Evolutionary conservation across 257 asterid genomes (phyloP), one percentile per base, ranked within the genome.

Genomic region (Solanum chaucha): DNA sequence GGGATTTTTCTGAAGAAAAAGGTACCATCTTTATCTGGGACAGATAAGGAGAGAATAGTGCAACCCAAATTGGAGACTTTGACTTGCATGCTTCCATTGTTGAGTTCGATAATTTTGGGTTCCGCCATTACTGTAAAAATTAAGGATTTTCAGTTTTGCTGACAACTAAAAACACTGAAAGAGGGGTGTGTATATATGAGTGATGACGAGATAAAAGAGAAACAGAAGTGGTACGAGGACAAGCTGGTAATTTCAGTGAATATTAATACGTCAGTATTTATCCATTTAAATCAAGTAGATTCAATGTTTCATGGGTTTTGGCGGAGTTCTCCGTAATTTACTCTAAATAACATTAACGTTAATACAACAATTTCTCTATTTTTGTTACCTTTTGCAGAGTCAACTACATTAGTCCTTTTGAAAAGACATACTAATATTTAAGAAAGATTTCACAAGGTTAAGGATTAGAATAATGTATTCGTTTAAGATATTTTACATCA

Each of bases 1-100:
- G n/a, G n/a, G n/a, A n/a, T n/a, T n/a, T 64, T 64, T n/a, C 30
- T 5, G 0, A 70, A 12, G 41, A 20, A 19, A 73, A 44, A 86
- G 35, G 48, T 91, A 97, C 99, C 99, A 82, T 93, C 87, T 92
- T 93, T 94, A 90, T 90, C 99, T 1, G 99, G 99, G 19, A 96
- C 97, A 26, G 77, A 89, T 58, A 97, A 89, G 83, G 98, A 97
- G 87, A 96, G 95, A 93, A 97, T 96, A 85, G 98, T 97, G 90
- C 99, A 96, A 10, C 99, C 99, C 68, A 86, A 93, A 86, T 94
- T 96, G 88, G 98, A 94, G 84, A 96, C 94, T 48, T 87, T 91
- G 82, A 97, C 93, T 58, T 90, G 93, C 92, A 95, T 94, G 82
- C 90, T 88, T 89, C 98, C 98, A 92, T 96, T 97, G 91, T 92